A percentile compares a stretch with the other conserved stretches of the same genome.
Evolutionary conservation across 768 basidiomycete species (phyloP).

Genomic region (Naganishia friedmannii): DNA sequence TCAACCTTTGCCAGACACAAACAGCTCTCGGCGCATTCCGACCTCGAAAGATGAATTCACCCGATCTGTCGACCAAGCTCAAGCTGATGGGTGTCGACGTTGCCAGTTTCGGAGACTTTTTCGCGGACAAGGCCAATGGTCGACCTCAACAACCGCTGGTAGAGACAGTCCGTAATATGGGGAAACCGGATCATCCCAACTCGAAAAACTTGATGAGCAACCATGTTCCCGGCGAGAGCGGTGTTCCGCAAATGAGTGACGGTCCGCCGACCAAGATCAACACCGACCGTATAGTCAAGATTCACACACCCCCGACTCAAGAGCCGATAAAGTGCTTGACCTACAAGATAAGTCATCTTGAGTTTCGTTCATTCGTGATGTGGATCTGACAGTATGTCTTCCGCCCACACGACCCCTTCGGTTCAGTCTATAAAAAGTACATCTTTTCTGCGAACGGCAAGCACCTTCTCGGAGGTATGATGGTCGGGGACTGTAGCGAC

Average conservation of each 20-base stretch:
- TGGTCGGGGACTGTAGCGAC: conserved; percentile 71
- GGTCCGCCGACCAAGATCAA: conserved; percentile 29
- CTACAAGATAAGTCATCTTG: conserved; percentile 52
- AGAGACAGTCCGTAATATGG: conserved; percentile 34
- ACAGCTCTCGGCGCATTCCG: conserved; percentile 55
- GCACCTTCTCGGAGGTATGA: conserved; percentile 71
- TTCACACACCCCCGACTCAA: conserved; percentile 44
- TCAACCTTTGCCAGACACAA: conserved; percentile 65
- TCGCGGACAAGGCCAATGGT: conserved; percentile 58
- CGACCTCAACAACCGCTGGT: conserved; percentile 33
- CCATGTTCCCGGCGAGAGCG: conserved; percentile 31
- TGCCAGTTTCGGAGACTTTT: conserved; percentile 61
- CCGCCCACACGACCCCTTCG: conserved; percentile 62
- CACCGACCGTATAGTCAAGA: conserved; percentile 36
- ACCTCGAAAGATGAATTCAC: conserved; percentile 60
- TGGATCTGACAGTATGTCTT: not conserved
- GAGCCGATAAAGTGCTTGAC: conserved; percentile 62
- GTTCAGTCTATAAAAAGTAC: conserved; percentile 71
- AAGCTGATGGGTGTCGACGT: conserved; percentile 65
- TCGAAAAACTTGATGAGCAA: conserved; percentile 31
- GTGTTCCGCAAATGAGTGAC: conserved; percentile 33
- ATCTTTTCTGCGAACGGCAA: conserved; percentile 70
- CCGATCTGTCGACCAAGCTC: conserved; percentile 69
- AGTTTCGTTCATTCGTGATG: not conserved
- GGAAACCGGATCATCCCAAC: conserved; percentile 28